A percentile compares a stretch with the other conserved stretches of the same genome.
Evolutionary conservation across 2,329 filamentous ascomycete genomes (phyloP).

Genomic region (Teratosphaeria nubilosa): DNA sequence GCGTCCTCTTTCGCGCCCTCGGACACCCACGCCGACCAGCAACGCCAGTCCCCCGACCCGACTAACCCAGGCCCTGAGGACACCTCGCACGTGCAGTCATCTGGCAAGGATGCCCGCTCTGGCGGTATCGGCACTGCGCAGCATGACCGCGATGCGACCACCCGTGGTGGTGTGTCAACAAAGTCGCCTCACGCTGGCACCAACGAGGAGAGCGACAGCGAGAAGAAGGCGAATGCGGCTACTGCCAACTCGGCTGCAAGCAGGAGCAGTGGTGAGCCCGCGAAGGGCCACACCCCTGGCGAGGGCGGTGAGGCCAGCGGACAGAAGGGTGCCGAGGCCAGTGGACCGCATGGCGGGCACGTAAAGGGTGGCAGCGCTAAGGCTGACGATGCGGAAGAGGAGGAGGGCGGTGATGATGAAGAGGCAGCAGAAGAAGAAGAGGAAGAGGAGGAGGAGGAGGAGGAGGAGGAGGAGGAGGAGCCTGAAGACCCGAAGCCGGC

Average conservation of each 20-base stretch:
- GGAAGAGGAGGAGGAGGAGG: constrained; percentile 65
- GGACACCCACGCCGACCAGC: constrained; percentile 51
- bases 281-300: constrained; percentile 19
- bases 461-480: constrained; percentile 77
- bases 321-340: constrained; percentile 15
- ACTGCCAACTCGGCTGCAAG: constrained; percentile 20
- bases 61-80: constrained; percentile 36
- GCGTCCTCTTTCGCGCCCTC: constrained; percentile 47
- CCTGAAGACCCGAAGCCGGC: constrained; percentile 75
- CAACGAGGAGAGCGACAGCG: constrained; percentile 32
- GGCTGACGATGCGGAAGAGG: constrained; percentile 43
- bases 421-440: constrained; percentile 75
- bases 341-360: constrained; percentile 17
- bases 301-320: constrained; percentile 19
- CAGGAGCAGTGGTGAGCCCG: constrained; percentile 5
- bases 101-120: constrained; percentile 21
- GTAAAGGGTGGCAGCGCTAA: constrained; percentile 28
- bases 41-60: constrained; percentile 23
- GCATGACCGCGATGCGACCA: constrained; percentile 20
- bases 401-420: constrained; percentile 48
- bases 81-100: constrained; percentile 33
- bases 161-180: constrained; percentile 30
- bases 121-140: constrained; percentile 19
- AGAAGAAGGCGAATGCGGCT: constrained; percentile 34
- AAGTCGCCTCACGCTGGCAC: constrained; percentile 31